Evolutionary conservation across 345 rosid species (phyloP), one percentile per base, ranked within the genome.

Genomic region (Eucalyptus marginata): DNA sequence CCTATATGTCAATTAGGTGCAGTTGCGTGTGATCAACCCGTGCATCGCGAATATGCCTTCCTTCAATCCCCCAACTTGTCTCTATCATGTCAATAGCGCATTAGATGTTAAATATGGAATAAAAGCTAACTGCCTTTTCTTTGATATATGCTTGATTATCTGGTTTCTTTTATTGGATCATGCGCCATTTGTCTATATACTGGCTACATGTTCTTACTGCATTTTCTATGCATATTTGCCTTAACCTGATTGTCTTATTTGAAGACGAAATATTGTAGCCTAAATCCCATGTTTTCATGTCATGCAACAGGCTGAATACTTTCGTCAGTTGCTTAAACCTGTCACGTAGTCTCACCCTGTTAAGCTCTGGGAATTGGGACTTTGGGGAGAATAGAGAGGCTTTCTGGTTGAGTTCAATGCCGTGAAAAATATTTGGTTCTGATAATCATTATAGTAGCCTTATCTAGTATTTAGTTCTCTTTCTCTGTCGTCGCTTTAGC

Each of bases 261-360:
- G 81, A 47, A 36, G 44, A 31, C 0, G 64, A 31, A 16, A n/a
- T 18, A 47, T 46, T 47, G 43, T 66, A 64, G 25, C 44, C 76
- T 24, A 49, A 68, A n/a, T 27, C 33, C 59, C 40, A 7, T 64
- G 44, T 76, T 31, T 49, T 18, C 5, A 11, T 64, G 58, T 84
- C 50, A 13, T 40, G 33, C 90, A 90, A 86, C 97, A 96, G 99
- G 98, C 97, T 51, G 99, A 96, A 89, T 97, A 97, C 90, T 97
- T 97, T 92, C 98, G 98, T 91, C 99, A 97, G 94, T 94, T 97
- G 95, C 98, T 97, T 88, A 97, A 97, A 89, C 99, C 99, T 89
- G 99, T 97, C 49, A 97, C 97, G 99, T 97, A 97, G 97, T 95
- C 92, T 92, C 87, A 93, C 86, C 36, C 59, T 86, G 84, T 50